phyloP scores from a whole-genome alignment of 805 yeast species.

The Wickerhamiella vanderwaltii region DNA sequence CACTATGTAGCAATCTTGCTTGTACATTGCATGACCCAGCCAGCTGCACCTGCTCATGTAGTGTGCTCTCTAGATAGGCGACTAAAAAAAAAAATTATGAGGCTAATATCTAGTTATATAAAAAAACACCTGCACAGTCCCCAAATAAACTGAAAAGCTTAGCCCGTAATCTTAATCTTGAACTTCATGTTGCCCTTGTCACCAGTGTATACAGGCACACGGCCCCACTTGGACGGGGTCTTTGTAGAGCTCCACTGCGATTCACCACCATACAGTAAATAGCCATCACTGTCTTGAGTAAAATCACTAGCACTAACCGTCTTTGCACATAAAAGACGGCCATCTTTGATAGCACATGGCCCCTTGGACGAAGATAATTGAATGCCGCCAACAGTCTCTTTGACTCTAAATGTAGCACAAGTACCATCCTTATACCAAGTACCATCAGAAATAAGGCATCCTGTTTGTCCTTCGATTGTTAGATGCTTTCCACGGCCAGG shows the following conservation, averaged over 20 bases:
- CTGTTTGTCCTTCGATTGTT: conserved; percentile 39
- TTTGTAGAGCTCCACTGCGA: conserved; percentile 45
- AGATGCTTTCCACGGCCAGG: conserved; percentile 25
- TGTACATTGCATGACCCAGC: too few relatives aligned
- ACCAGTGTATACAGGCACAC: conserved; percentile 39
- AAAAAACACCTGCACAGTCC: too few relatives aligned
- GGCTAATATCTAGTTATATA: too few relatives aligned
- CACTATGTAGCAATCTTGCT: too few relatives aligned
- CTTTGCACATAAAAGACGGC: conserved; percentile 28
- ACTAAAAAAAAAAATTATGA: too few relatives aligned
- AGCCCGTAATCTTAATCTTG: conserved; percentile 31
- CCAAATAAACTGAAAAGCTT: too few relatives aligned
- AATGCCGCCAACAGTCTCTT: conserved; percentile 61
- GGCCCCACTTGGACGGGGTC: conserved; percentile 35
- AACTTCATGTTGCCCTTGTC: conserved; percentile 29
- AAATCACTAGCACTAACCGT: conserved; percentile 42
- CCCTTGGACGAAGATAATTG: conserved; percentile 61
- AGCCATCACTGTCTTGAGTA: conserved; percentile 33
- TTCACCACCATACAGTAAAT: conserved; percentile 51
- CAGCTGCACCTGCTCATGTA: too few relatives aligned
- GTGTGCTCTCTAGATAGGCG: too few relatives aligned
- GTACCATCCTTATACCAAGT: conserved; percentile 71
- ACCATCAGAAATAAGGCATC: conserved; percentile 79
- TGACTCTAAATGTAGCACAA: conserved; percentile 63
- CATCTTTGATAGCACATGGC: conserved; percentile 40